Conservation (phyloP, 371 early-diverging fungal species). For the Fennellomyces sp. region DNA sequence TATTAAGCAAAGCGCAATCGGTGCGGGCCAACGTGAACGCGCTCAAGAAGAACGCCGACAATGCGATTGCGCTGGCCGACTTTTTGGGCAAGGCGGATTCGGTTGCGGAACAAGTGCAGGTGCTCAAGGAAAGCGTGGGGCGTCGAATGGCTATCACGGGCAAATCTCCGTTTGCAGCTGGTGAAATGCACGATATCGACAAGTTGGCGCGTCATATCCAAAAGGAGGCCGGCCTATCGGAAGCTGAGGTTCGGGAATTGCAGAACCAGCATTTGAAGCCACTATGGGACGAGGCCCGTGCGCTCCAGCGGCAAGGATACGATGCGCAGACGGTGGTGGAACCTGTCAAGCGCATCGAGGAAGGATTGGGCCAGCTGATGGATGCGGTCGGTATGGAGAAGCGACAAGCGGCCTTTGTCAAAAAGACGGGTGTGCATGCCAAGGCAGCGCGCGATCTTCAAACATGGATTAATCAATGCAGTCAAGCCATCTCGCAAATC, state of each 20-base stretch:
- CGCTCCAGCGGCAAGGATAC: constrained; percentile 17
- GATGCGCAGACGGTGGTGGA: constrained; percentile 27
- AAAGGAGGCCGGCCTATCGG: constrained; percentile 12
- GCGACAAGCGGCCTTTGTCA: constrained; percentile 39
- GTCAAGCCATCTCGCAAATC: constrained; percentile 34
- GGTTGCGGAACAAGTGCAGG: constrained; percentile 24
- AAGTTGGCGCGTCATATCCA: constrained; percentile 17
- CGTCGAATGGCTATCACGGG: constrained; percentile 31
- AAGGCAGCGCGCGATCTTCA: constrained; percentile 47
- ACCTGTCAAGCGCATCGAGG: constrained; percentile 25
- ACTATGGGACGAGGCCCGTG: constrained; percentile 22
- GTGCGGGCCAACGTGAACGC: constrained; percentile 22
- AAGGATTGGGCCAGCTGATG: constrained; percentile 26
- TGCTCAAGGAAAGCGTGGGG: constrained; percentile 25
- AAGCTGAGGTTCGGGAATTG: constrained; percentile 20
- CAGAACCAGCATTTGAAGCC: constrained; percentile 20
- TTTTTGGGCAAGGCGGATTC: constrained; percentile 31
- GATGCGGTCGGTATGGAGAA: constrained; percentile 32
- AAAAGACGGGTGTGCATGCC: constrained; percentile 41
- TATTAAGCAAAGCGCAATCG: constrained; percentile 22
- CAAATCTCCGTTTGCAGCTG: constrained; percentile 21
- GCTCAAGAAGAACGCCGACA: constrained; percentile 30
- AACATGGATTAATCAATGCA: constrained; percentile 46
- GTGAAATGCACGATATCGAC: constrained; percentile 21
- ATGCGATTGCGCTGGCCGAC: constrained; percentile 28